Evolutionary conservation across 345 rosid species (phyloP), one percentile per base, ranked within the genome.

Genomic region (Eucalyptus regnans): DNA sequence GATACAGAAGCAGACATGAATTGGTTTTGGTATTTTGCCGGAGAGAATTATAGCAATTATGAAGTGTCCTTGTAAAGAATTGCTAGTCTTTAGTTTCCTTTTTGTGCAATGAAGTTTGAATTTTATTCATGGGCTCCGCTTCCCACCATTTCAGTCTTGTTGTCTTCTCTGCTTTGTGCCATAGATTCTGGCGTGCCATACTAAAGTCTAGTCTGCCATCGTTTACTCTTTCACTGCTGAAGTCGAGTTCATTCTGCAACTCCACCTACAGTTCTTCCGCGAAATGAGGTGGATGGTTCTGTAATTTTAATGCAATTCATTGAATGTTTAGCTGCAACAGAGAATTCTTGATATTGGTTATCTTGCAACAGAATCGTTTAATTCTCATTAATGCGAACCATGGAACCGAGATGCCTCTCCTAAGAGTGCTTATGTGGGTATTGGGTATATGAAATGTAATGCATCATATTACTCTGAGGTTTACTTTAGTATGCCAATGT

Each of bases 1-100:
- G 94, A 93, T 96, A 90, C 96, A 94, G 90, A 92, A 86, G 93
- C 89, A 88, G 91, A 87, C 87, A 71, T 96, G 85, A 90, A 64
- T 62, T 52, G 81, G 71, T 48, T 71, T 79, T n/a, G 56, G 29
- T 76, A 76, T 76, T 76, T 76, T 76, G 48, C 84, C 2, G 84
- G 44, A 76, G 48, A 41, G 84, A 76, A 41, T 41, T 76, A 37
- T 18, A 20, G 48, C 48, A 41, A 76, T 41, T 76, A 37, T 76
- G 48, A 41, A 41, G 16, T 41, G 48, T 11, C 23, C 48, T 41
- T 12, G 27, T 76, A 41, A 49, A 71, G 46, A 27, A 51, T 23
- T 37, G 86, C 49, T 33, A 54, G 0, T 22, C 50, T 89, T 49
- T 87, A 43, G 44, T 49, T 48, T 37, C 31, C 46, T 79, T 79